These are phyloP conservation scores for Beauveria brongniartii DNA, from an alignment of 2,329 filamentous ascomycete species.

Conservation along the genomic window DNA sequence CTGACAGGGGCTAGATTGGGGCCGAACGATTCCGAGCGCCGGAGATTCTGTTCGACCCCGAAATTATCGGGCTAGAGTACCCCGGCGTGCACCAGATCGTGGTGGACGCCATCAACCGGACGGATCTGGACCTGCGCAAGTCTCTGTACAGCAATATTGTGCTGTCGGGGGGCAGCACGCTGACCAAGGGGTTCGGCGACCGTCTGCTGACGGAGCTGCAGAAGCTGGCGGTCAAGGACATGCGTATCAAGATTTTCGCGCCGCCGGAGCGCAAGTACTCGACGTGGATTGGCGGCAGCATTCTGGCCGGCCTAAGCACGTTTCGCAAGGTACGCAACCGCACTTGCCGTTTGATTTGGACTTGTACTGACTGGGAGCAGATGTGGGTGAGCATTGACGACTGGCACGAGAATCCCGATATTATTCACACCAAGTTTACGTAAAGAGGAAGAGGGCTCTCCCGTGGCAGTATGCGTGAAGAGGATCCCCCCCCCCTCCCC, in stretches of 20 bases:
- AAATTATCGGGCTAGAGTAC: slow-evolving; percentile 94
- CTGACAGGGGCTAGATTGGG: slow-evolving; percentile 55
- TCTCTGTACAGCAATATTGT: slow-evolving; percentile 94
- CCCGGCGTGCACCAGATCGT: slow-evolving; percentile 96
- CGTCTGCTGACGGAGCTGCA: slow-evolving; percentile 87
- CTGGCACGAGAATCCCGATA: slow-evolving; percentile 99
- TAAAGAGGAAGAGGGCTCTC: slow-evolving; percentile 32
- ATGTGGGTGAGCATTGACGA: slow-evolving; percentile 99
- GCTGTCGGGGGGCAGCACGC: slow-evolving; percentile 86
- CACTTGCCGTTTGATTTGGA: background rate
- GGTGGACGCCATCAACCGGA: slow-evolving; percentile 89
- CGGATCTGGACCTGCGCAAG: slow-evolving; percentile 92
- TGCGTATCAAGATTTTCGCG: slow-evolving; percentile 98
- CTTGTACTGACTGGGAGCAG: slow-evolving; percentile 36
- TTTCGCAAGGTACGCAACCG: slow-evolving; percentile 75
- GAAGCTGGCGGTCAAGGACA: slow-evolving; percentile 90
- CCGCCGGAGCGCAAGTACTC: slow-evolving; percentile 97
- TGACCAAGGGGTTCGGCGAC: slow-evolving; percentile 96
- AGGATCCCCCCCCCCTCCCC: background rate
- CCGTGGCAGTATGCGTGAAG: background rate
- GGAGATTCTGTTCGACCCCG: slow-evolving; percentile 95
- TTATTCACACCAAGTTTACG: slow-evolving; percentile 97
- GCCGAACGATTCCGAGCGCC: slow-evolving; percentile 91
- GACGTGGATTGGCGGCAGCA: slow-evolving; percentile 98
- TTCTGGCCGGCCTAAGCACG: slow-evolving; percentile 90